phyloP scores from a whole-genome alignment of 768 basidiomycete species.

The Tylopilus rubrobrunneus region DNA sequence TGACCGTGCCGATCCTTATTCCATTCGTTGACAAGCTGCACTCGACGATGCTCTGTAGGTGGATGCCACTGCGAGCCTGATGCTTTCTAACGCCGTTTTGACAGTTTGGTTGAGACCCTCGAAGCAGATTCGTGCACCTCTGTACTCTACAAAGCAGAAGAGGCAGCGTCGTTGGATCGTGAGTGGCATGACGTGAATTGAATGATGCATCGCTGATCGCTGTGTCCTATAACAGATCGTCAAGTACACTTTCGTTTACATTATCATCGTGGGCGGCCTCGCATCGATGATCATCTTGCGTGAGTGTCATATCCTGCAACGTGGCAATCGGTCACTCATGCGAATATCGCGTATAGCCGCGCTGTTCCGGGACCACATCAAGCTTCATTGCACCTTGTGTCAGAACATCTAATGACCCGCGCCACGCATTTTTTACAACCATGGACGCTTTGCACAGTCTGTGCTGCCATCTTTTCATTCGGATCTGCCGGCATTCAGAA shows the following conservation, averaged over 20 bases:
- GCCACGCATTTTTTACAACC: conserved; percentile 3
- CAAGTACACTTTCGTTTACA: conserved; percentile 83
- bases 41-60: conserved; percentile 89
- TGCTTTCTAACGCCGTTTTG: conserved; percentile 9
- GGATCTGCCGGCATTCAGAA: conserved; percentile 20
- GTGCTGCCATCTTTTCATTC: conserved; percentile 4
- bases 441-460: conserved; percentile 8
- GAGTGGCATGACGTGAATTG: conserved; percentile 21
- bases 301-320: conserved; percentile 39
- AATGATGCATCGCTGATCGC: conserved; percentile 4
- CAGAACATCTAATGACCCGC: conserved; percentile 68
- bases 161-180: conserved; percentile 90
- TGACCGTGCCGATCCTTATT: conserved; percentile 80
- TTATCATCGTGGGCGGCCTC: conserved; percentile 68
- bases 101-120: conserved; percentile 93
- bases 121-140: conserved; percentile 88
- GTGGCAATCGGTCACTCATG: conserved; percentile 9
- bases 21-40: conserved; percentile 88
- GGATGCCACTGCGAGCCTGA: background rate
- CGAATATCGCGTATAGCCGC: conserved; percentile 45
- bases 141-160: conserved; percentile 94
- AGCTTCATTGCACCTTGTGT: conserved; percentile 78
- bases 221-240: conserved; percentile 48
- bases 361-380: conserved; percentile 78
- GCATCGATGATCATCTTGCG: conserved; percentile 81